phyloP scores from a whole-genome alignment of 148 eudicot species.

The Vaccinium myrtillus region DNA sequence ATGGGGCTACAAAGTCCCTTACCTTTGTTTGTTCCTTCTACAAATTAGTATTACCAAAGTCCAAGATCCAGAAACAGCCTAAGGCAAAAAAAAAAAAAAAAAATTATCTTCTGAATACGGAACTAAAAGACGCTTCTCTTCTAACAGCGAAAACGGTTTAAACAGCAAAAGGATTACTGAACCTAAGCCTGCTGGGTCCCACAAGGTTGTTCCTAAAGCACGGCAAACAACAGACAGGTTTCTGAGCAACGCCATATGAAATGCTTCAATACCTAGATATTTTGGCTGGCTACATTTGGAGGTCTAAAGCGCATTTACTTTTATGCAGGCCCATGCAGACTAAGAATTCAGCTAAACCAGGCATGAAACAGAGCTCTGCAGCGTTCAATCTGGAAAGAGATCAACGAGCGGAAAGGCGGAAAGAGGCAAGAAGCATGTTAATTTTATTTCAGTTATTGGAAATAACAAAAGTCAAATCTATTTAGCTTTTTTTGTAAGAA shows the following conservation, averaged over 20 bases:
- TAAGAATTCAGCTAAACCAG: slow-evolving; percentile 26
- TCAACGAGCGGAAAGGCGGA: slow-evolving; percentile 38
- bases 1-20: background rate
- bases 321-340: slow-evolving; percentile 33
- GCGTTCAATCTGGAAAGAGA: slow-evolving; percentile 29
- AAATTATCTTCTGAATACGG: background rate
- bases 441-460: background rate
- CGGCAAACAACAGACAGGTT: slow-evolving; percentile 44
- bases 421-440: slow-evolving; percentile 33
- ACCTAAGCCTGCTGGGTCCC: slow-evolving; percentile 27
- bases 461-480: background rate
- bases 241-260: slow-evolving; percentile 1
- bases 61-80: background rate
- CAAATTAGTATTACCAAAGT: background rate
- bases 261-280: slow-evolving; percentile 9
- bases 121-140: slow-evolving; percentile 4
- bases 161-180: slow-evolving; percentile 28
- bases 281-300: background rate
- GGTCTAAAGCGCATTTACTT: slow-evolving; percentile 11
- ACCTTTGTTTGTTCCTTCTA: background rate
- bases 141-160: slow-evolving; percentile 32
- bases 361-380: slow-evolving; percentile 24
- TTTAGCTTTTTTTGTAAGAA: background rate
- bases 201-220: slow-evolving; percentile 33
- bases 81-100: too few relatives aligned